Conservation (phyloP, 2,329 filamentous ascomycete species). For the Coniella vitis region DNA sequence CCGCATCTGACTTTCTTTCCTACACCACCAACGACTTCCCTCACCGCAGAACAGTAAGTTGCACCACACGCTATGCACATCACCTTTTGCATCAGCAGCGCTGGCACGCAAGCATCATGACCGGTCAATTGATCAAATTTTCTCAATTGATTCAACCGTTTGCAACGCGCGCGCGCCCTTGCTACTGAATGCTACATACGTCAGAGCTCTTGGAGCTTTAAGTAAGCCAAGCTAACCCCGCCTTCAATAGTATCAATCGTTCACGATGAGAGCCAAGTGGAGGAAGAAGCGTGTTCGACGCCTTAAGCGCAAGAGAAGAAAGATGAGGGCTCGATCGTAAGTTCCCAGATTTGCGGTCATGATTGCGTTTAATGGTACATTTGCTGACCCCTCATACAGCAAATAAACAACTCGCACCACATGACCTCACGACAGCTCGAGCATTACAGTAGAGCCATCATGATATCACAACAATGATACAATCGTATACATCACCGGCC, state of each 20-base stretch:
- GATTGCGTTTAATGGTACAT: too few relatives aligned
- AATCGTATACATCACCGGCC: conserved; percentile 15
- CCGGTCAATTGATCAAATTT: conserved; percentile 5
- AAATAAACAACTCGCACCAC: conserved; percentile 60
- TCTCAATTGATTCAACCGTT: not conserved
- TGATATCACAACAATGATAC: conserved; percentile 21
- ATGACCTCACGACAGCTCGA: conserved; percentile 43
- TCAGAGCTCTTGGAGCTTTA: conserved; percentile 3
- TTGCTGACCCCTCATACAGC: conserved; percentile 37
- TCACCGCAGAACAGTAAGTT: conserved; percentile 38
- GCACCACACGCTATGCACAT: not conserved
- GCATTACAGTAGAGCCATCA: conserved; percentile 22
- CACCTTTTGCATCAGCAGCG: not conserved
- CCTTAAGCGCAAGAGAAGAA: conserved; percentile 99
- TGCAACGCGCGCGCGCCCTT: not conserved
- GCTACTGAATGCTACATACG: conserved; percentile 8
- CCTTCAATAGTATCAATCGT: conserved; percentile 28
- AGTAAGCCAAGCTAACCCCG: conserved; percentile 15
- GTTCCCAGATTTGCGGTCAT: conserved; percentile 33
- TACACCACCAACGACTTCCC: conserved; percentile 36
- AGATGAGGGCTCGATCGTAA: conserved; percentile 97
- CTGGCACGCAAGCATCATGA: not conserved
- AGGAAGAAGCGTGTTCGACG: conserved; percentile 99
- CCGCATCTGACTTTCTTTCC: conserved; percentile 27
- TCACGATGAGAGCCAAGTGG: conserved; percentile 93